These are phyloP conservation scores for Pyrenula aspistea DNA, from an alignment of 495 filamentous ascomycete genomes.

Conservation along the genomic window DNA sequence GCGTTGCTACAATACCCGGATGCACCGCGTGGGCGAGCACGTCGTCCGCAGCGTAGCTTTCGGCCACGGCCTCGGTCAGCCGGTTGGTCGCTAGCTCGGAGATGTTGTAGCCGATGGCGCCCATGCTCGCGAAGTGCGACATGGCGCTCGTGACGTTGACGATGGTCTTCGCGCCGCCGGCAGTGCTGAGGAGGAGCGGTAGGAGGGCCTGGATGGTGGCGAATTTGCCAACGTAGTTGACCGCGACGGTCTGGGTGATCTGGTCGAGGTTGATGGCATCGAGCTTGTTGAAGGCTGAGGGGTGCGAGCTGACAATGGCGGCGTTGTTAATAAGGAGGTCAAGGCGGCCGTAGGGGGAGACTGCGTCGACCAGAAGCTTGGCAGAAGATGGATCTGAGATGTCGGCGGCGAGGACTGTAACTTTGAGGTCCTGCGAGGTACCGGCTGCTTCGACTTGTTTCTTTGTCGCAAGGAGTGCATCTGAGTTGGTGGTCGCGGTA, in stretches of 20 bases:
- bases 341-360: constrained; percentile 15
- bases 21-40: constrained; percentile 27
- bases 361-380: too few relatives aligned
- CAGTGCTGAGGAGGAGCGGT: constrained; percentile 27
- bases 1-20: constrained; percentile 33
- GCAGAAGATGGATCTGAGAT: too few relatives aligned
- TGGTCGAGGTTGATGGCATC: constrained; percentile 17
- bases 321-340: constrained; percentile 23
- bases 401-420: too few relatives aligned
- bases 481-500: too few relatives aligned
- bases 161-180: constrained; percentile 21
- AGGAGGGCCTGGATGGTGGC: constrained; percentile 27
- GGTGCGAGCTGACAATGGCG: too few relatives aligned
- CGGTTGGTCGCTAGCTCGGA: constrained; percentile 27
- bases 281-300: too few relatives aligned
- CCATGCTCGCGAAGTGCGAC: constrained; percentile 10
- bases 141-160: constrained; percentile 22
- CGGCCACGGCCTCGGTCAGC: constrained; percentile 29
- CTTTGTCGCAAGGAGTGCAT: too few relatives aligned
- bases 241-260: constrained; percentile 28
- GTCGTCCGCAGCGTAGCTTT: constrained; percentile 27
- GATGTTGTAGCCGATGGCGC: constrained; percentile 24
- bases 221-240: constrained; percentile 31
- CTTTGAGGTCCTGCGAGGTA: too few relatives aligned
- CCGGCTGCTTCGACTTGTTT: too few relatives aligned